A percentile compares a stretch with the other conserved stretches of the same genome.
Conservation (phyloP, 2,329 filamentous ascomycete genomes). For the Phoma sp. region DNA sequence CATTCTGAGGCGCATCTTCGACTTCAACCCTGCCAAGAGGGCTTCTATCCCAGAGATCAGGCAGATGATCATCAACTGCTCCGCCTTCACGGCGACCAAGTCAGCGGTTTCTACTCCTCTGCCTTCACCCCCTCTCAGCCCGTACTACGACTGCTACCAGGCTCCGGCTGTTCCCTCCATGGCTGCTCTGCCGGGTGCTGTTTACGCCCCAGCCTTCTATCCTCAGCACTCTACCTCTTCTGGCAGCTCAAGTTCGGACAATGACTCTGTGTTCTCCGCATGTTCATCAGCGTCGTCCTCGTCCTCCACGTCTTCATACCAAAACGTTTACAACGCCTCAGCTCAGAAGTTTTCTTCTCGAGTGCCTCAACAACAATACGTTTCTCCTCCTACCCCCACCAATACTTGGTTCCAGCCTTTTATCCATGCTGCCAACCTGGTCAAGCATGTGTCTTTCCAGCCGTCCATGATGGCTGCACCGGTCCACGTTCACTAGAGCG, state of each 20-base stretch:
- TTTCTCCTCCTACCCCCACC: slow-evolving; percentile 42
- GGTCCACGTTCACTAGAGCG: slow-evolving; percentile 46
- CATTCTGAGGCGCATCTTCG: slow-evolving; percentile 87
- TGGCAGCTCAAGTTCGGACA: slow-evolving; percentile 50
- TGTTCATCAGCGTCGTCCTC: slow-evolving; percentile 48
- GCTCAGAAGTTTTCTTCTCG: slow-evolving; percentile 39
- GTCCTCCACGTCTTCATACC: slow-evolving; percentile 48
- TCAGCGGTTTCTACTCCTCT: slow-evolving; percentile 52
- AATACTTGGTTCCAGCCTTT: slow-evolving; percentile 52
- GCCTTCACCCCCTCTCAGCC: slow-evolving; percentile 54
- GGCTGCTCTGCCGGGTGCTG: slow-evolving; percentile 41
- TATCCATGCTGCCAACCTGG: slow-evolving; percentile 50
- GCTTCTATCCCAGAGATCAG: slow-evolving; percentile 83
- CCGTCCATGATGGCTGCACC: slow-evolving; percentile 46
- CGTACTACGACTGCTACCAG: slow-evolving; percentile 46
- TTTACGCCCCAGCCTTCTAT: slow-evolving; percentile 39
- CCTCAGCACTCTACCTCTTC: slow-evolving; percentile 45
- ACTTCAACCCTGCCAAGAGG: slow-evolving; percentile 81
- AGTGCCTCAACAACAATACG: slow-evolving; percentile 46
- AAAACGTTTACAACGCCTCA: slow-evolving; percentile 35
- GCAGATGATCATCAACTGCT: slow-evolving; percentile 77
- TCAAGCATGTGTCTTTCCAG: slow-evolving; percentile 53
- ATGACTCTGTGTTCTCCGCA: slow-evolving; percentile 51
- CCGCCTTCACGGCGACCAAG: slow-evolving; percentile 69
- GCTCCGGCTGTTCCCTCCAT: slow-evolving; percentile 36